These are phyloP conservation scores for Alternaria sp. DNA, from an alignment of 2,329 filamentous ascomycete species.

Conservation along the genomic window DNA sequence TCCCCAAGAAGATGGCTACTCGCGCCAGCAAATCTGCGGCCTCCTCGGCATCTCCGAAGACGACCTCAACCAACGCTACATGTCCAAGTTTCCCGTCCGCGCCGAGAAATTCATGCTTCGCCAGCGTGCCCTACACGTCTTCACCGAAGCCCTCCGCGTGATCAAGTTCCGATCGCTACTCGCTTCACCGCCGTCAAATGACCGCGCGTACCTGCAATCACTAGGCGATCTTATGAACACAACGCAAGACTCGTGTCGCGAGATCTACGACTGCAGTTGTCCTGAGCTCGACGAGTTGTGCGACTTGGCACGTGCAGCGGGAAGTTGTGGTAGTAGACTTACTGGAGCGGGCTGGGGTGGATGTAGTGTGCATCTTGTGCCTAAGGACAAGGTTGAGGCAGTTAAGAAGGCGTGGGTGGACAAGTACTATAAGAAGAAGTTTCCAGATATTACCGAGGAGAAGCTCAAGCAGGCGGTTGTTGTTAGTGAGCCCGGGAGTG, in stretches of 20 bases:
- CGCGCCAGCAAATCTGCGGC: conserved; percentile 80
- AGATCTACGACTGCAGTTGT: conserved; percentile 90
- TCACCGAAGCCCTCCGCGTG: conserved; percentile 86
- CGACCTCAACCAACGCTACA: conserved; percentile 79
- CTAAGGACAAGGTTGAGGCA: conserved; percentile 78
- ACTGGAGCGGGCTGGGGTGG: conserved; percentile 98
- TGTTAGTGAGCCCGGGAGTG: conserved; percentile 84
- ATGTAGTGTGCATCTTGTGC: conserved; percentile 92
- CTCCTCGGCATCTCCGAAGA: conserved; percentile 73
- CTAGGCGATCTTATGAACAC: conserved; percentile 87
- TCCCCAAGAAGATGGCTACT: conserved; percentile 82
- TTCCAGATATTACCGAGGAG: conserved; percentile 72
- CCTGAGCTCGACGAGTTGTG: conserved; percentile 92
- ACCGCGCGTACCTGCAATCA: conserved; percentile 71
- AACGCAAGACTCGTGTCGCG: conserved; percentile 86
- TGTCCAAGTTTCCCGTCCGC: conserved; percentile 87
- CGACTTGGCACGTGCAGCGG: conserved; percentile 76
- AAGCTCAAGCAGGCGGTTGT: conserved; percentile 82
- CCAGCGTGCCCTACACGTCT: conserved; percentile 89
- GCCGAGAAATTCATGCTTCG: conserved; percentile 87
- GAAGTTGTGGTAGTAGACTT: conserved; percentile 83
- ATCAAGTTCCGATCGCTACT: conserved; percentile 82
- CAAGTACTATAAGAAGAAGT: conserved; percentile 81
- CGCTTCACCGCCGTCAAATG: conserved; percentile 53
- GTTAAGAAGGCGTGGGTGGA: conserved; percentile 80